Conservation (phyloP, 176 grass and related monocot species). For the Carex pumila region DNA sequence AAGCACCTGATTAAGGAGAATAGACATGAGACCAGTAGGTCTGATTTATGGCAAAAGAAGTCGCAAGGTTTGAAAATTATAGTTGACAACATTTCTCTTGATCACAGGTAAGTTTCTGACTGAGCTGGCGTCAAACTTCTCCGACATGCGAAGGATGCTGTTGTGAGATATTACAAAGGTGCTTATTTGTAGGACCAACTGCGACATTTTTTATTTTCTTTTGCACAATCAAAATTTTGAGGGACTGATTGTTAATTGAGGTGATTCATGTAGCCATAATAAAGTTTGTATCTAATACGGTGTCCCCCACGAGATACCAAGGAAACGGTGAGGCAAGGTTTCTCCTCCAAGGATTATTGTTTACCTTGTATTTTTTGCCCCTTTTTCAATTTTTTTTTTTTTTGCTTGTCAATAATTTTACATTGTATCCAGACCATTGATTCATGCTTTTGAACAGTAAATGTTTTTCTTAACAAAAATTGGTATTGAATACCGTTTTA, state of each 20-base stretch:
- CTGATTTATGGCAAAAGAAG: background rate
- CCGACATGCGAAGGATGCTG: conserved; percentile 69
- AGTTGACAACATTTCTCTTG: background rate
- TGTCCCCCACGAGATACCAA: background rate
- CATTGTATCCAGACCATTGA: background rate
- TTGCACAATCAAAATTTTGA: conserved; percentile 7
- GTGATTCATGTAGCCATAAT: conserved; percentile 18
- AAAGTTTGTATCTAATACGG: conserved; percentile 1
- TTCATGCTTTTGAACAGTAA: background rate
- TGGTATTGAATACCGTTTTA: too few relatives aligned
- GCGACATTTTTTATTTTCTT: background rate
- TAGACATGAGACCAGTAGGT: background rate
- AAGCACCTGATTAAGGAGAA: too few relatives aligned
- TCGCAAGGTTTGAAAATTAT: background rate
- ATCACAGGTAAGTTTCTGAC: conserved; percentile 68
- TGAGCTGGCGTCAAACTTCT: conserved; percentile 63
- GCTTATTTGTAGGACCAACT: background rate
- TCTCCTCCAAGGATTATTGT: background rate
- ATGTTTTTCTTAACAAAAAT: background rate
- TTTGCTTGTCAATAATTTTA: background rate
- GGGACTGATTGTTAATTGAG: background rate
- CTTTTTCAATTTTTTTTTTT: background rate
- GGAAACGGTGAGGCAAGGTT: background rate
- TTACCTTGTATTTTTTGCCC: background rate
- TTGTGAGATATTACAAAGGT: conserved; percentile 32